A percentile compares a stretch with the other conserved stretches of the same genome.
Conservation (phyloP, 441 rosid species). For the Gossypium gossypioides region DNA sequence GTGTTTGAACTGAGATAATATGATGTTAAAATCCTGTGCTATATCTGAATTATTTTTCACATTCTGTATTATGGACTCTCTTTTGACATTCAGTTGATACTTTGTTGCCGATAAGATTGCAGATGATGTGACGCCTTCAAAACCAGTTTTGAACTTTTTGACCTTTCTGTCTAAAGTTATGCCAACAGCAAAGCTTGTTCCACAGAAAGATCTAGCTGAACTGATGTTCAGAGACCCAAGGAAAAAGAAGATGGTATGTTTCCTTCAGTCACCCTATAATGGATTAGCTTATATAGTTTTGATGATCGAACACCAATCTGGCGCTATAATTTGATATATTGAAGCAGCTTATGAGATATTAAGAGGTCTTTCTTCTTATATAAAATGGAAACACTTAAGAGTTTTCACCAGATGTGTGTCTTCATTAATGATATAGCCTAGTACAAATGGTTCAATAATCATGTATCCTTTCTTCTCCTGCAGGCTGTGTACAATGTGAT, state of each 20-base stretch:
- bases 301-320: background rate
- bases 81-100: constrained; percentile 16
- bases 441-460: background rate
- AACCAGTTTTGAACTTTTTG: constrained; percentile 43
- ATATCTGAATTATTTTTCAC: background rate
- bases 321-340: background rate
- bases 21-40: background rate
- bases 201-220: constrained; percentile 54
- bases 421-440: background rate
- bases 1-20: background rate
- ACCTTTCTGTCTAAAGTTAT: constrained; percentile 41
- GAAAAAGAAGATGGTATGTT: constrained; percentile 62
- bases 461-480: constrained; percentile 12
- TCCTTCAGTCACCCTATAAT: background rate
- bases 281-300: background rate
- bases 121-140: constrained; percentile 66
- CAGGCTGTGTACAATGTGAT: constrained; percentile 77
- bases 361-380: background rate
- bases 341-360: background rate
- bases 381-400: background rate
- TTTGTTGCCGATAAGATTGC: constrained; percentile 52
- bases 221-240: constrained; percentile 57
- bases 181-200: constrained; percentile 84
- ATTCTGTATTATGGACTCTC: background rate
- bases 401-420: background rate